Conservation (phyloP, 2,329 filamentous ascomycete genomes). For the Monilinia laxa region DNA sequence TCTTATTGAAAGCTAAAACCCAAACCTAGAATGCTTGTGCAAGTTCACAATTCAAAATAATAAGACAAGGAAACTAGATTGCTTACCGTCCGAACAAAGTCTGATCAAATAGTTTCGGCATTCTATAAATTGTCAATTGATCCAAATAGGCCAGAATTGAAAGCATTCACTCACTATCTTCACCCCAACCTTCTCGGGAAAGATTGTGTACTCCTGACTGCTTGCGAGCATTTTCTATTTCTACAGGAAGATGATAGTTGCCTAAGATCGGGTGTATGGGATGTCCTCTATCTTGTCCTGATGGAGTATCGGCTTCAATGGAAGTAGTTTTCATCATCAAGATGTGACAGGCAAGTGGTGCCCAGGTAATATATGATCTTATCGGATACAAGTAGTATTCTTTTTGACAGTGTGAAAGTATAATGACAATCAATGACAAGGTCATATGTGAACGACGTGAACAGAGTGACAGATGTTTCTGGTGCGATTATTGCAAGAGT, state of each 20-base stretch:
- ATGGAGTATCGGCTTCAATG: background rate
- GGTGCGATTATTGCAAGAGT: background rate
- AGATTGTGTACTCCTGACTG: constrained; percentile 26
- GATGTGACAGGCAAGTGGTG: background rate
- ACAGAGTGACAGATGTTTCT: background rate
- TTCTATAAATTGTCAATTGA: constrained; percentile 38
- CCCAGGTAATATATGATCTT: background rate
- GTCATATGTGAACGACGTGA: background rate
- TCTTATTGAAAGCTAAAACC: background rate
- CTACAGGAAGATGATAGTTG: constrained; percentile 23
- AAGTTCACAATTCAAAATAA: background rate
- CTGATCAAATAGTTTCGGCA: constrained; percentile 49
- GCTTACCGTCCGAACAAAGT: constrained; percentile 40
- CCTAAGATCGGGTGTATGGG: constrained; percentile 18
- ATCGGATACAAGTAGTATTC: background rate
- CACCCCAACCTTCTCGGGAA: constrained; percentile 28
- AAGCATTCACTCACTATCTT: constrained; percentile 26
- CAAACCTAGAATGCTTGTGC: background rate
- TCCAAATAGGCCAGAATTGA: background rate
- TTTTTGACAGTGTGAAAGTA: background rate
- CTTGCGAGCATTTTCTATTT: constrained; percentile 22
- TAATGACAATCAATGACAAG: background rate
- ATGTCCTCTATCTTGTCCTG: background rate
- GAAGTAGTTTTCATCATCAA: background rate
- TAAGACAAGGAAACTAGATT: background rate